These are phyloP conservation scores for Bipolaris cookei DNA, from an alignment of 2,329 filamentous ascomycete species.

Conservation along the genomic window DNA sequence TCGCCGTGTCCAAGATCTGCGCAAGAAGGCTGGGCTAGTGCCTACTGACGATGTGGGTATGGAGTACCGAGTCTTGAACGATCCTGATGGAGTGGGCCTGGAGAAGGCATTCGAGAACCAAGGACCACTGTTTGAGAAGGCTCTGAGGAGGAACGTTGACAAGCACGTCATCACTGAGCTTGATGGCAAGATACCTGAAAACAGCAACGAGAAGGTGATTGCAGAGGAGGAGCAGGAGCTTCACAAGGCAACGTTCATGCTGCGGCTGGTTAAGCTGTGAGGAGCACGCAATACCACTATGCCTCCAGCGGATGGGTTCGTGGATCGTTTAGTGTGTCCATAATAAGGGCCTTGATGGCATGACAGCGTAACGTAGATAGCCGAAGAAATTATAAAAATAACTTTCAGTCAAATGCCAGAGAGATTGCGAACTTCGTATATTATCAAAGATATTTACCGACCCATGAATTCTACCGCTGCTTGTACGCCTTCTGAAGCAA, in stretches of 20 bases:
- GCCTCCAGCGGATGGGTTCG: neutral
- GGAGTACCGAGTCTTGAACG: conserved; percentile 82
- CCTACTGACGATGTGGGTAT: conserved; percentile 95
- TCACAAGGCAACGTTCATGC: conserved; percentile 78
- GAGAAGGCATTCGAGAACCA: conserved; percentile 73
- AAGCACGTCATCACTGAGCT: conserved; percentile 67
- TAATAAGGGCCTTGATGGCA: neutral
- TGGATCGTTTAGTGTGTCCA: neutral
- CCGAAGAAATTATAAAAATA: conserved; percentile 22
- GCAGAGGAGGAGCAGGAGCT: conserved; percentile 85
- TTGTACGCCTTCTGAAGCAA: conserved; percentile 37
- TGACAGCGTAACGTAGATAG: conserved; percentile 12
- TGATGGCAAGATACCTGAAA: conserved; percentile 63
- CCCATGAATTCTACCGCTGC: conserved; percentile 28
- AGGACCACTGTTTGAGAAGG: conserved; percentile 73
- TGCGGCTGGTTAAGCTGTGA: conserved; percentile 76
- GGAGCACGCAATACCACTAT: neutral
- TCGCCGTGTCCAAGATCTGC: conserved; percentile 86
- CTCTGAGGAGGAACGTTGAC: conserved; percentile 76
- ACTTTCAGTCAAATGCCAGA: neutral
- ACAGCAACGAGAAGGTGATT: conserved; percentile 65
- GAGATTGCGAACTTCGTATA: neutral
- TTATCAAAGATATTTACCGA: neutral
- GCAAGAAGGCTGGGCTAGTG: conserved; percentile 91
- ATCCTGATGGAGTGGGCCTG: conserved; percentile 78